A percentile compares a stretch with the other conserved stretches of the same genome.
phyloP scores from a whole-genome alignment of 805 yeast species.

The Wickerhamomyces chaumierensis region DNA sequence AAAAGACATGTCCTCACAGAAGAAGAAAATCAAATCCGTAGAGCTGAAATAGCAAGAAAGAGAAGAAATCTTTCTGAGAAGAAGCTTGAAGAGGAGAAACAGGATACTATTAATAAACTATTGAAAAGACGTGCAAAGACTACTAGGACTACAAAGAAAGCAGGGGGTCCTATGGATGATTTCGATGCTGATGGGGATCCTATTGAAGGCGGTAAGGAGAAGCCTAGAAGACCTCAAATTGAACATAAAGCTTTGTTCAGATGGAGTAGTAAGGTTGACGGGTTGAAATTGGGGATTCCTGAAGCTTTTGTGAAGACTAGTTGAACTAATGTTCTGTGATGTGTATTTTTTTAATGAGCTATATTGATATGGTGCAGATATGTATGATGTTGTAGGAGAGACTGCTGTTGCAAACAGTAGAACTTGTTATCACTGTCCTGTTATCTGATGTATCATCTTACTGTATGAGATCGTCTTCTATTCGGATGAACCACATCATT shows the following conservation, averaged over 20 bases:
- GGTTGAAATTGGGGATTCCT: slow-evolving; percentile 11
- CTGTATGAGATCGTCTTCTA: too few species aligned
- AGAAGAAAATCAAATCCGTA: slow-evolving; percentile 70
- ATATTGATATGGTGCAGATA: too few species aligned
- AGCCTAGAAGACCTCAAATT: slow-evolving; percentile 15
- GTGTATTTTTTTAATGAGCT: too few species aligned
- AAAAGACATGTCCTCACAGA: slow-evolving; percentile 57
- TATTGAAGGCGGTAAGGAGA: slow-evolving; percentile 6
- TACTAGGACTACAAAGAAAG: slow-evolving; percentile 26
- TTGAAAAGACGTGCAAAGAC: slow-evolving; percentile 62
- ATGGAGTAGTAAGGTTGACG: slow-evolving; percentile 12
- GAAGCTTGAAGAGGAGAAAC: slow-evolving; percentile 83
- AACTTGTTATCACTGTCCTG: too few species aligned
- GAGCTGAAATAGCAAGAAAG: slow-evolving; percentile 82
- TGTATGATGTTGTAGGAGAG: too few species aligned
- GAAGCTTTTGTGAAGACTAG: slow-evolving; percentile 5
- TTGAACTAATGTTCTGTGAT: too few species aligned
- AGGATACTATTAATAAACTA: slow-evolving; percentile 80
- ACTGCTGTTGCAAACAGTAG: too few species aligned
- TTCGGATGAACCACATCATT: too few species aligned
- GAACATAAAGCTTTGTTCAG: slow-evolving; percentile 15
- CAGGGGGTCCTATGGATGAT: slow-evolving; percentile 16
- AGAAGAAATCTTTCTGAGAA: slow-evolving; percentile 76
- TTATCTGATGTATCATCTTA: too few species aligned
- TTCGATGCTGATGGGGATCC: slow-evolving; percentile 13